A percentile compares a stretch with the other conserved stretches of the same genome.
These are phyloP conservation scores for Datura wrightii DNA, from an alignment of 257 asterid species.

Conservation along the genomic window DNA sequence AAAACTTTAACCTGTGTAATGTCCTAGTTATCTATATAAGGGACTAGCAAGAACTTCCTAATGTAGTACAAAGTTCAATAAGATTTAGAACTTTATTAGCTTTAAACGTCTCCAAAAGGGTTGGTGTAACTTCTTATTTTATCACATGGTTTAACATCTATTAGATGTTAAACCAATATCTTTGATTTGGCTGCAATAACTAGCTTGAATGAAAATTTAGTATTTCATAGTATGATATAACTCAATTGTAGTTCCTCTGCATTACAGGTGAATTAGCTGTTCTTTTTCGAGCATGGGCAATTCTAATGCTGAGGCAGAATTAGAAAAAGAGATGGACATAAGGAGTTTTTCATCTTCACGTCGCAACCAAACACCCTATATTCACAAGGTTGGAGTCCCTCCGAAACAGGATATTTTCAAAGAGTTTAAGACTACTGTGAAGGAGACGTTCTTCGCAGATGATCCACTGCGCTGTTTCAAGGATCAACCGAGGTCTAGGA, in stretches of 20 bases:
- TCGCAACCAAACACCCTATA: constrained; percentile 31
- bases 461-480: constrained; percentile 39
- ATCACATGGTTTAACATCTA: not conserved
- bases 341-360: constrained; percentile 48
- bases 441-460: constrained; percentile 39
- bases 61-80: constrained; percentile 28
- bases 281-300: constrained; percentile 42
- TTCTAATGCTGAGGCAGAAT: constrained; percentile 32
- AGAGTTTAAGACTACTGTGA: constrained; percentile 35
- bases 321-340: constrained; percentile 49
- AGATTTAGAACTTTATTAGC: constrained; percentile 29
- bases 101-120: constrained; percentile 27
- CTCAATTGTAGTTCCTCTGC: not conserved
- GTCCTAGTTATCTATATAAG: constrained; percentile 14
- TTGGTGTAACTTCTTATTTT: constrained; percentile 25
- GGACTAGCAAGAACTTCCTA: constrained; percentile 34
- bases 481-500: constrained; percentile 40
- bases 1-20: constrained; percentile 52
- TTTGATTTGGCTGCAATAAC: not conserved
- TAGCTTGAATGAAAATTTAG: not conserved
- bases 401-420: constrained; percentile 28
- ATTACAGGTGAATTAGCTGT: constrained; percentile 33
- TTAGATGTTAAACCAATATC: not conserved
- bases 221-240: not conserved
- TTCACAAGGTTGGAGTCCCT: constrained; percentile 38